Conservation (phyloP, 768 basidiomycete genomes). For the Naganishia randhawae region DNA sequence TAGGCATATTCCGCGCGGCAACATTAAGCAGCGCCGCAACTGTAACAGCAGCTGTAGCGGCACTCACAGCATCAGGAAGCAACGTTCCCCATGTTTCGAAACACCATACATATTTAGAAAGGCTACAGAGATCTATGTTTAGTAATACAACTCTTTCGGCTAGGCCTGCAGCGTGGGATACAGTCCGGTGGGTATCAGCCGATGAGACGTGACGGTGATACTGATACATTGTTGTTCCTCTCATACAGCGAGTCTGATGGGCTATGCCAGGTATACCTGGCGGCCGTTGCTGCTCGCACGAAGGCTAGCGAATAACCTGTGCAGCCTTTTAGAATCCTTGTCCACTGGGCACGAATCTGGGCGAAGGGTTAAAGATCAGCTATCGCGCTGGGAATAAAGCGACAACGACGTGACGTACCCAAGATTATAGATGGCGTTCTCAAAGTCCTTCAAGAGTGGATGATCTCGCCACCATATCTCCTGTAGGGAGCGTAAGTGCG, state of each 20-base stretch:
- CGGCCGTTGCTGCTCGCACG: not conserved
- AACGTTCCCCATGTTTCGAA: not conserved
- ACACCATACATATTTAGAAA: not conserved
- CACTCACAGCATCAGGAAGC: not conserved
- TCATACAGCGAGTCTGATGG: not conserved
- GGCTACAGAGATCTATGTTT: not conserved
- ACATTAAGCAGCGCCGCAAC: too few relatives aligned
- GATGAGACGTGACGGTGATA: not conserved
- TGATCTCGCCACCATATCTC: conserved; percentile 39
- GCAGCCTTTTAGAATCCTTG: conserved; percentile 36
- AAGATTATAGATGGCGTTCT: conserved; percentile 41
- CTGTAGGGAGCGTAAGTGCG: conserved; percentile 8
- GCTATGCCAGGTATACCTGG: not conserved
- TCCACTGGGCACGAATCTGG: conserved; percentile 38
- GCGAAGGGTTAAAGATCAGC: not conserved
- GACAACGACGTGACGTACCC: conserved; percentile 27
- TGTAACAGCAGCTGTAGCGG: too few relatives aligned
- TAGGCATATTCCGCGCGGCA: too few relatives aligned
- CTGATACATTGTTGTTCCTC: not conserved
- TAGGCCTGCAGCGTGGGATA: not conserved
- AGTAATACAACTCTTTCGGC: not conserved
- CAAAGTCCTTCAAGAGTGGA: conserved; percentile 34
- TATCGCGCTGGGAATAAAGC: not conserved
- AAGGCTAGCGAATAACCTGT: not conserved
- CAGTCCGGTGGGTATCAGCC: not conserved